These are phyloP conservation scores for Ophiostoma sp. DNA, from an alignment of 2,329 filamentous ascomycete species.

Conservation along the genomic window DNA sequence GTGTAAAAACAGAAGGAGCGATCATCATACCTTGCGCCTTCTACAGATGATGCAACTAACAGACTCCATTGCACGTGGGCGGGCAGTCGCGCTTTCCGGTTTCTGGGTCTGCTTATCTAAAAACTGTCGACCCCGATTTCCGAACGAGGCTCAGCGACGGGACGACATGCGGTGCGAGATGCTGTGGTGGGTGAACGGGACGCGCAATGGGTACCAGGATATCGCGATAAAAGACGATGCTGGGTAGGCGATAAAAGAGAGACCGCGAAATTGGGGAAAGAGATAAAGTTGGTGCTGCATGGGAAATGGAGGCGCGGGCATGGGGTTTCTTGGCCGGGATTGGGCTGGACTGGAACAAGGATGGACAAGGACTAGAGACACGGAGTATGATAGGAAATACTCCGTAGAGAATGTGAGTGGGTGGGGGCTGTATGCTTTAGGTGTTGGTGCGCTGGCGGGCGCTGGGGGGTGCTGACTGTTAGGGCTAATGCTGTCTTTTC, in stretches of 20 bases:
- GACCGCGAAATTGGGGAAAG: neutral
- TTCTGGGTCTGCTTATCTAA: neutral
- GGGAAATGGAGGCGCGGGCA: neutral
- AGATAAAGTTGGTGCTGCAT: neutral
- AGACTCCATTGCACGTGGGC: conserved; percentile 14
- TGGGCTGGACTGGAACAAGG: too few species aligned
- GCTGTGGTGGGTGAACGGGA: neutral
- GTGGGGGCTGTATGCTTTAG: neutral
- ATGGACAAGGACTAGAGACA: neutral
- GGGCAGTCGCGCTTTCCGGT: conserved; percentile 1
- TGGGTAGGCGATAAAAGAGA: neutral
- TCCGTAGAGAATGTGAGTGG: neutral
- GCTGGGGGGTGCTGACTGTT: neutral
- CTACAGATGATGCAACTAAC: conserved; percentile 31
- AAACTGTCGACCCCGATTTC: neutral
- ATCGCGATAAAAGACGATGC: neutral
- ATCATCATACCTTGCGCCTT: conserved; percentile 20
- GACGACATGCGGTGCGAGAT: conserved; percentile 18
- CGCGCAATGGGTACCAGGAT: neutral
- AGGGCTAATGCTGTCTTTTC: neutral
- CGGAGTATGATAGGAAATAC: neutral
- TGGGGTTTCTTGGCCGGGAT: too few species aligned
- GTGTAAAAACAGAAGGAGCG: neutral
- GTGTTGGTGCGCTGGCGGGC: too few species aligned
- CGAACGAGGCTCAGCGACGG: neutral